Conservation (phyloP, 225 moss, liverwort and hornwort genomes). For the Climacium dendroides region DNA sequence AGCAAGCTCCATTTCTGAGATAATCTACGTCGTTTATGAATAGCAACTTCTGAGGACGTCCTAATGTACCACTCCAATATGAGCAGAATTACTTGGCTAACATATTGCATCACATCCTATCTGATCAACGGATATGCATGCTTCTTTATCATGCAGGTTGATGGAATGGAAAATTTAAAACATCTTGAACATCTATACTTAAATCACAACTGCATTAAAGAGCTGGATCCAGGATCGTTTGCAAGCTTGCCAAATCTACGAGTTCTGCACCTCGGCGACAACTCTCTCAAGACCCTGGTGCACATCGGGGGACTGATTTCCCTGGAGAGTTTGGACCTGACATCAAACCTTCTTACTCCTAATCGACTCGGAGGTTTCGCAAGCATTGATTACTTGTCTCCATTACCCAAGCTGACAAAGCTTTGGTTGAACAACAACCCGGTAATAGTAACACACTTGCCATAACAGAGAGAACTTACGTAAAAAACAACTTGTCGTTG, state of each 20-base stretch:
- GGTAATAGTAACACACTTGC: slow-evolving; percentile 16
- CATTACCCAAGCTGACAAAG: slow-evolving; percentile 48
- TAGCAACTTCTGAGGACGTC: not conserved
- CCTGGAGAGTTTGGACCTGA: slow-evolving; percentile 71
- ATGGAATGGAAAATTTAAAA: slow-evolving; percentile 63
- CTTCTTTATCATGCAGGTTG: slow-evolving; percentile 47
- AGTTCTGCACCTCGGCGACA: slow-evolving; percentile 63
- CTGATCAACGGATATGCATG: not conserved
- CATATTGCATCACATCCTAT: not conserved
- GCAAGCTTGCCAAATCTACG: slow-evolving; percentile 34
- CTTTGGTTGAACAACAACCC: slow-evolving; percentile 88
- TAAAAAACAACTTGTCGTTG: not conserved
- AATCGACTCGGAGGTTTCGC: slow-evolving; percentile 78
- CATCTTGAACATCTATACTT: slow-evolving; percentile 63
- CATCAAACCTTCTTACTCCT: slow-evolving; percentile 71
- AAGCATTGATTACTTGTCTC: slow-evolving; percentile 69
- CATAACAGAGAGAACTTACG: not conserved
- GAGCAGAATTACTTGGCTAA: not conserved
- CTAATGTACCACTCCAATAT: not conserved
- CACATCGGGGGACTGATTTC: slow-evolving; percentile 38
- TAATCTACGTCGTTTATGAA: not conserved
- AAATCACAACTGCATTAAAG: slow-evolving; percentile 76
- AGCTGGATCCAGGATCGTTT: slow-evolving; percentile 71
- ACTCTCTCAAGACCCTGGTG: slow-evolving; percentile 60
- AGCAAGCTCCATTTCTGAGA: not conserved